Percentiles rank a stretch among this genome's conserved stretches.
Evolutionary conservation across 306 rosid genomes (phyloP).

Genomic region (Dryas drummondii): DNA sequence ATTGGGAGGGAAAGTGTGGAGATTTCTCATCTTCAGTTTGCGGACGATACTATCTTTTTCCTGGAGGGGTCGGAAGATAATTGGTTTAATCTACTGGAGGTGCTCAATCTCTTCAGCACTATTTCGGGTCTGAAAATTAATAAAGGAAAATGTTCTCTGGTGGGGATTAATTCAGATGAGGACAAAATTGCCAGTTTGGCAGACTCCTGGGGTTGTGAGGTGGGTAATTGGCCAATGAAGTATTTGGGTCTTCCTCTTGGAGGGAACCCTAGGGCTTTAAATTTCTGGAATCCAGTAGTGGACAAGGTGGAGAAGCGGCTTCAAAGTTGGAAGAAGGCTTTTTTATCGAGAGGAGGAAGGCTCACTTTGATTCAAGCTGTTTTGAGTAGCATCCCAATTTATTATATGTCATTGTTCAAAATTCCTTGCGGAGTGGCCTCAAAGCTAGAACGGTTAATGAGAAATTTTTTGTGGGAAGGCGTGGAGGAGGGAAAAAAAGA

Average conservation of each 20-base stretch:
- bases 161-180: background rate
- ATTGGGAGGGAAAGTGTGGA: no score
- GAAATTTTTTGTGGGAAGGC: no score
- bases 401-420: no score
- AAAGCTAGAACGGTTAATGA: no score
- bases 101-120: background rate
- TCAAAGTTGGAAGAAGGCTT: background rate
- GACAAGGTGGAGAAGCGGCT: background rate
- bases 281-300: background rate
- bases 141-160: background rate
- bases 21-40: background rate
- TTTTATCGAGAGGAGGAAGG: background rate
- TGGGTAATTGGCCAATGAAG: background rate
- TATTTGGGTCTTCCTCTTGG: background rate
- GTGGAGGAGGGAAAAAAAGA: no score
- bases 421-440: no score
- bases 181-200: background rate
- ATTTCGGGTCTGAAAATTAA: background rate
- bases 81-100: background rate
- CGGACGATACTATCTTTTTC: background rate
- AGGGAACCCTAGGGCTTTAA: background rate
- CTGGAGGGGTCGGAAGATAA: background rate
- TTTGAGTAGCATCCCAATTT: background rate
- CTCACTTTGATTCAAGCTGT: background rate
- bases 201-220: background rate